Evolutionary conservation across 257 asterid genomes (phyloP), one percentile per base, ranked within the genome.

Genomic region (Rhazya stricta): DNA sequence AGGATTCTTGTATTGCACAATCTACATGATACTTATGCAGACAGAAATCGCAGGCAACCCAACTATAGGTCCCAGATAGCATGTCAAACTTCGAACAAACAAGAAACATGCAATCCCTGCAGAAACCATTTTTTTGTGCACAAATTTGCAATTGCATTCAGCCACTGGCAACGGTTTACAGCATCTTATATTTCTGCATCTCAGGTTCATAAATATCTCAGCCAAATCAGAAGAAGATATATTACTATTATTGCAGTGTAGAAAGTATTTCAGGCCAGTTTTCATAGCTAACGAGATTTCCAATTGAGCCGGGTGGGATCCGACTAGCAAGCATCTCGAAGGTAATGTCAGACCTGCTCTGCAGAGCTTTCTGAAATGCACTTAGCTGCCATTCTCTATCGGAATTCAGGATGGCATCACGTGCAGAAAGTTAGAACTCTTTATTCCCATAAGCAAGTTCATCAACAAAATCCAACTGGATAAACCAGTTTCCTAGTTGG

Each of bases 41-140:
- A 80, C 97, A 94, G 16, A 94, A 89, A 75, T 94, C 98, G 73
- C 98, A 94, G 13, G 97, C 97, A 34, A 94, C 98, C 98, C 98
- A 94, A 79, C 97, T 89, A 75, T 97, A 94, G 1, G 98, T 94
- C 83, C 89, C 91, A 69, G 94, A 84, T 41, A 96, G 96, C 85
- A 78, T 88, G 83, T 94, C 98, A 79, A 94, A 94, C 88, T 90
- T 91, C 2, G 94, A 94, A 75, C 98, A 94, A 70, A 94, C 96
- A 21, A 94, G 94, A 80, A 96, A 94, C 98, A 90, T 94, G 87
- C 98, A 94, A 58, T 87, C 94, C 79, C 97, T 77, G 88, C 98
- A 94, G 75, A 94, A 94, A 74, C 96, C 96, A 66, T 69, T 87
- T 83, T 83, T 82, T 78, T 85, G 84, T 0, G 86, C 53, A 69